These are phyloP conservation scores for Globisporangium orthogonon DNA, from an alignment of 352 stramenopile species.

Conservation along the genomic window DNA sequence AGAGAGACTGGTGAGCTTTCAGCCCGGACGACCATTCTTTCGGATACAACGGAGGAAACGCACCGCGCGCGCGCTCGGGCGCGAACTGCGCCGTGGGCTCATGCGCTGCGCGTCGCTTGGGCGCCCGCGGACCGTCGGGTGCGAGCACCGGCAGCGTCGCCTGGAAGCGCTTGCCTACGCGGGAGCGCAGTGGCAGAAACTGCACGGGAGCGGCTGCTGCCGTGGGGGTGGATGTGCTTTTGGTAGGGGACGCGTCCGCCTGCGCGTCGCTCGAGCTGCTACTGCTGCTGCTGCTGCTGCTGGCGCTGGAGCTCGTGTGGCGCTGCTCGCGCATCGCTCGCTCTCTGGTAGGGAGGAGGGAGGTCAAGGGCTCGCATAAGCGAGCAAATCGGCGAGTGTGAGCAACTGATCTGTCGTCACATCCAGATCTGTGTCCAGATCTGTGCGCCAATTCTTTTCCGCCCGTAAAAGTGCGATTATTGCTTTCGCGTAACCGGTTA, in stretches of 20 bases:
- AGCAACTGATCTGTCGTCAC: no score
- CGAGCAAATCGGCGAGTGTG: no score
- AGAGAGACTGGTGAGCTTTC: not conserved
- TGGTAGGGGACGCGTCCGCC: not conserved
- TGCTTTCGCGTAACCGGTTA: no score
- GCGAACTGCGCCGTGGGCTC: slow-evolving; percentile 34
- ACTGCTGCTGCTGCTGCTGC: slow-evolving; percentile 5
- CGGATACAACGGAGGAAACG: not conserved
- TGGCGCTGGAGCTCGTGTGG: slow-evolving; percentile 9
- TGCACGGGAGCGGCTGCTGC: slow-evolving; percentile 13
- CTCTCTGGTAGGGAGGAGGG: no score
- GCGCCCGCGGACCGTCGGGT: slow-evolving; percentile 10
- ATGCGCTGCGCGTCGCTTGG: slow-evolving; percentile 25
- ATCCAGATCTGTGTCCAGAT: no score
- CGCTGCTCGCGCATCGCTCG: slow-evolving; percentile 12
- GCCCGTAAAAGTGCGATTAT: no score
- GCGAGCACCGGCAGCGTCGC: slow-evolving; percentile 52
- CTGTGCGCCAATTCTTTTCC: no score
- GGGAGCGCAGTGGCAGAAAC: slow-evolving; percentile 67
- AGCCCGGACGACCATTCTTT: no score
- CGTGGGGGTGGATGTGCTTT: not conserved
- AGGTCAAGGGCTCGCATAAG: not conserved
- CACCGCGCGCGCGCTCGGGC: slow-evolving; percentile 49
- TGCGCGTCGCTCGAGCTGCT: slow-evolving; percentile 3
- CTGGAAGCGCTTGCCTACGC: slow-evolving; percentile 80